Percentiles rank a stretch among this genome's conserved stretches.
phyloP scores from a whole-genome alignment of 768 basidiomycete species.

The Mycena rebaudengoi region DNA sequence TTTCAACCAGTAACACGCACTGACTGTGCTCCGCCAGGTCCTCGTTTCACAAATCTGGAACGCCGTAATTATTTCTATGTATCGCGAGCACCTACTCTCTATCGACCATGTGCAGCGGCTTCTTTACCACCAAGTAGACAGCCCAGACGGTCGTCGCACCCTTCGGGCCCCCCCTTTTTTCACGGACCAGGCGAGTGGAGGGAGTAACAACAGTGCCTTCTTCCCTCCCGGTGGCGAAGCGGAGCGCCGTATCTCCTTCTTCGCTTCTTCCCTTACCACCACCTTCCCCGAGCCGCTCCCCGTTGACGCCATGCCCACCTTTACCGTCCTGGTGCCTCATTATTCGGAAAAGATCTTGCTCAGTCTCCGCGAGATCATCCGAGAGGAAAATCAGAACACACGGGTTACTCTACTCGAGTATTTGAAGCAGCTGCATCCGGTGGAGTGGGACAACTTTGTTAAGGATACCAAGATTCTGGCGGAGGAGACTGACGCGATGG shows the following conservation, averaged over 20 bases:
- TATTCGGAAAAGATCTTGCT: conserved; percentile 99
- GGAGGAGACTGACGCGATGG: conserved; percentile 78
- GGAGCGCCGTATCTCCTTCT: conserved; percentile 98
- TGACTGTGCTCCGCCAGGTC: conserved; percentile 56
- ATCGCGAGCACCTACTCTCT: conserved; percentile 95
- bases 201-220: conserved; percentile 81
- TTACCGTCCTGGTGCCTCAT: conserved; percentile 99
- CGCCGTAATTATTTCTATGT: conserved; percentile 99
- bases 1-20: neutral
- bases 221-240: conserved; percentile 96
- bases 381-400: conserved; percentile 96
- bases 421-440: conserved; percentile 96
- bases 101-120: conserved; percentile 98
- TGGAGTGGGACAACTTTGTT: conserved; percentile 99
- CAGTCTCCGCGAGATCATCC: conserved; percentile 96
- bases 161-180: conserved; percentile 98
- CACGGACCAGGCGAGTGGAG: conserved; percentile 82
- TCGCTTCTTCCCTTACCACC: conserved; percentile 96
- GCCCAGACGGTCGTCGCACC: conserved; percentile 87
- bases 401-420: conserved; percentile 98
- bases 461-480: conserved; percentile 99
- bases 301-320: conserved; percentile 98
- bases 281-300: conserved; percentile 94
- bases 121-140: conserved; percentile 96
- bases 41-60: conserved; percentile 99